Evolutionary conservation across 2,329 filamentous ascomycete species (phyloP).

Genomic region (Scopulariopsis brevicaulis): DNA sequence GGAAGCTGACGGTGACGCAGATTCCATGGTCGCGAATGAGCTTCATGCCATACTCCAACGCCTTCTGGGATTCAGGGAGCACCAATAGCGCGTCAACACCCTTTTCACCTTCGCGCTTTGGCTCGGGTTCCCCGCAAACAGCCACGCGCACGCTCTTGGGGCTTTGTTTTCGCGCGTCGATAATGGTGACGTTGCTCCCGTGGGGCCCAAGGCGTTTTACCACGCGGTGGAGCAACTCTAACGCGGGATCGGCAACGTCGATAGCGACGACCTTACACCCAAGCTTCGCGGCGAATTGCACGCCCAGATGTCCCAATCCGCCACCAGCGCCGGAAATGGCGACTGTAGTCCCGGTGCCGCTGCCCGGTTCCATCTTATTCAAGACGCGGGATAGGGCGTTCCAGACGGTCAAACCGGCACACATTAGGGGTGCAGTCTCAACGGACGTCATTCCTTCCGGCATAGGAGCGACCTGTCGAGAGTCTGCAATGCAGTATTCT

Average conservation of each 20-base stretch:
- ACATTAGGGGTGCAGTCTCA: constrained; percentile 8
- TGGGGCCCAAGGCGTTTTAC: background rate
- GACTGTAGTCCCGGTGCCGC: background rate
- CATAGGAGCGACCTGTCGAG: background rate
- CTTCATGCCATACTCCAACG: background rate
- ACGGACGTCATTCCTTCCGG: background rate
- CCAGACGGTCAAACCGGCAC: constrained; percentile 9
- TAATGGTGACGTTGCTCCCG: background rate
- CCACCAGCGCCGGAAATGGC: background rate
- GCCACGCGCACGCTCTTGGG: background rate
- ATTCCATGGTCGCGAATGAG: background rate
- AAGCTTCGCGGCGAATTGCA: background rate
- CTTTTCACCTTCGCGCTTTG: background rate
- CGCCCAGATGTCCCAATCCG: background rate
- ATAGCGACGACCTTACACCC: background rate
- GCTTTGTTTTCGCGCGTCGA: background rate
- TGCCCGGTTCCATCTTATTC: background rate
- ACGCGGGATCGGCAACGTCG: background rate
- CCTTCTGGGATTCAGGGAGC: background rate
- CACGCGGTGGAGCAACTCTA: background rate
- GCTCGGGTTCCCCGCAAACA: background rate
- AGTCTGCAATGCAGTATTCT: background rate
- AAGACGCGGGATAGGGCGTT: background rate
- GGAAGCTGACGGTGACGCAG: background rate
- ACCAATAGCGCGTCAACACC: background rate